Evolutionary conservation across 1,139 yeast genomes (phyloP).

Genomic region (Schizosaccharomyces versatilis): DNA sequence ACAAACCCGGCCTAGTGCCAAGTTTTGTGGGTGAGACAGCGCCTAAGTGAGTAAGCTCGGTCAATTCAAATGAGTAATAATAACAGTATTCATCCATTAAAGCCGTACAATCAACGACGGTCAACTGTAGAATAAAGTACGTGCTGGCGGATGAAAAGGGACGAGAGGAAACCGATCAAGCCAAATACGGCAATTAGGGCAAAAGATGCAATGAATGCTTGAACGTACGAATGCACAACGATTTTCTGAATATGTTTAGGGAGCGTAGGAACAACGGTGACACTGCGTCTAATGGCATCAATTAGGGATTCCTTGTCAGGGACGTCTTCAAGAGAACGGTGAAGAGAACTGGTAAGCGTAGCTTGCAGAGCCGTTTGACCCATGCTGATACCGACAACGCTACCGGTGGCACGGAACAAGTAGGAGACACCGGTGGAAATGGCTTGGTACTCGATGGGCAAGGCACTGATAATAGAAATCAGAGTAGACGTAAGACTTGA

Average conservation of each 20-base stretch:
- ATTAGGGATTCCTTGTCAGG: neutral
- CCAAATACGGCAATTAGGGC: neutral
- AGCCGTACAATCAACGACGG: neutral
- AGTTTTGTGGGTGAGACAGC: no score
- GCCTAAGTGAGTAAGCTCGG: no score
- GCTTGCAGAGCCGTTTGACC: neutral
- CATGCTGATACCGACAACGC: conserved; percentile 11
- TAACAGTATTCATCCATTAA: no score
- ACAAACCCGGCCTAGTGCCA: no score
- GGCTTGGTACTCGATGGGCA: conserved; percentile 9
- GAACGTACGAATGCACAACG: neutral
- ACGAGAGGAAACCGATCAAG: neutral
- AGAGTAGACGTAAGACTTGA: conserved; percentile 5
- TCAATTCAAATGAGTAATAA: no score
- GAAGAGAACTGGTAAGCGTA: neutral
- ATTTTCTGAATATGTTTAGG: neutral
- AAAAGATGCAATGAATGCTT: neutral
- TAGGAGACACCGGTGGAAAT: neutral
- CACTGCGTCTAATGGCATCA: neutral
- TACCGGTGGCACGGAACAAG: conserved; percentile 12
- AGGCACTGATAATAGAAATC: conserved; percentile 3
- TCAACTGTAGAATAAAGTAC: neutral
- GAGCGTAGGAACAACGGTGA: neutral
- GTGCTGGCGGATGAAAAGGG: neutral
- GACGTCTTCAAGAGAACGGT: neutral